Evolutionary conservation across 108 stramenopile genomes (phyloP), one percentile per base, ranked within the genome.

Genomic region (Nitzschia putrida): DNA sequence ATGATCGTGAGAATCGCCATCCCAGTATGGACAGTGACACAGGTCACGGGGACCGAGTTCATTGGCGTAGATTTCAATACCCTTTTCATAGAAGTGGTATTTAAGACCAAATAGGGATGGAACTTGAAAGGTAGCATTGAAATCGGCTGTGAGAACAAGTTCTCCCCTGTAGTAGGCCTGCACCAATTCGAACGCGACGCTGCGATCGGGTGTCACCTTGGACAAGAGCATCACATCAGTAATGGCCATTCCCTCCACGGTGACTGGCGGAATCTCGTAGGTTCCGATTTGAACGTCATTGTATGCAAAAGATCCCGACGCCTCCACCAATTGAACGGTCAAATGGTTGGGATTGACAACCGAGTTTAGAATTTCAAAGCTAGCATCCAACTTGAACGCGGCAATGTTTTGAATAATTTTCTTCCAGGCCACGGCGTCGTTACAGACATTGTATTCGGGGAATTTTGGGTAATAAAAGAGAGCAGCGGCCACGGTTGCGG

Each of bases 361-460:
- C 20, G 85, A 87, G n/a, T 81, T 77, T 1, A 95, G 68, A 55
- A 95, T 76, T 64, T 95, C 91, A 65, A 92, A 92, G 22, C 84
- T 85, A 10, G 90, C 90, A 52, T 86, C 74, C 39, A 89, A 50
- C 59, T 89, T 86, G 51, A 91, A 44, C 10, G 79, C 64, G 3
- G 82, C 73, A 75, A 95, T 85, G 47, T 86, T 85, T 47, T 85
- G 80, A 7, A 95, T 83, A 52, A 95, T 86, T 2, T 69, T 71
- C 60, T 76, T 81, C 94, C 94, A 95, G 3, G 86, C 91, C 22
- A 95, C 58, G 25, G 81, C 74, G 61, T 95, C 84, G 53, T 87
- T 88, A 83, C 94, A 95, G 34, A 95, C 87, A 74, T 85, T 90
- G 82, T 84, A 87, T n/a, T 76, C 61, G 12, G 94, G 94, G 14